Evolutionary conservation across 2,329 filamentous ascomycete species (phyloP), one percentile per base, ranked within the genome.

Genomic region (Elsinoe arachidis): DNA sequence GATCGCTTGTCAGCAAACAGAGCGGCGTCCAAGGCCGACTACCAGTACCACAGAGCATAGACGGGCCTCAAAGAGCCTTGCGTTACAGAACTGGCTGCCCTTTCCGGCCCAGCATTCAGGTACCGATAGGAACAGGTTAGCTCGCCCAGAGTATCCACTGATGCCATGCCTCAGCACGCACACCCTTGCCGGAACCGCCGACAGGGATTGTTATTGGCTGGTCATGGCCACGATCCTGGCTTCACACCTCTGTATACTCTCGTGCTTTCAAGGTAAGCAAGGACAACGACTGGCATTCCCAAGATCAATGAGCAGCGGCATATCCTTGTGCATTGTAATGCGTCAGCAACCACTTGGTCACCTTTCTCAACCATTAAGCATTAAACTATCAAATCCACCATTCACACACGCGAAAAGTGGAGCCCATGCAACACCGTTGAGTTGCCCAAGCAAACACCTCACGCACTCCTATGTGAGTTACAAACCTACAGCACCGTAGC

Each of bases 121-220:
- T 53, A 53, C 49, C 49, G 49, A 53, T 39, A 53, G 49, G 49
- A 53, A 53, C 49, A 53, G 49, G 49, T 53, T 53, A 53, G 49
- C 19, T 19, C 17, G 49, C 34, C 46, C 46, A 35, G 14, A 11
- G 14, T 51, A 34, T 35, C 26, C 46, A 35, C 30, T 11, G 6
- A 34, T 17, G 46, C 46, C 34, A 53, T 44, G 56, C 46, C 56
- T 58, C 56, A 34, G 41, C 34, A 19, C 38, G 34, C 26, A 30
- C 30, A 41, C 30, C 43, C 35, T 56, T 11, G 49, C 35, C 41
- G 35, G 30, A 15, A 35, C 7, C 12, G 17, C 12, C 30, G 49
- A 53, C 49, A 23, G 49, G 33, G 49, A 17, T 37, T 38, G n/a
- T 23, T 30, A 53, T 53, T 53, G 49, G 49, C 34, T 21, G 34